Conservation (phyloP, 192 early-diverging fungal genomes). For the Polychytrium aggregatum region DNA sequence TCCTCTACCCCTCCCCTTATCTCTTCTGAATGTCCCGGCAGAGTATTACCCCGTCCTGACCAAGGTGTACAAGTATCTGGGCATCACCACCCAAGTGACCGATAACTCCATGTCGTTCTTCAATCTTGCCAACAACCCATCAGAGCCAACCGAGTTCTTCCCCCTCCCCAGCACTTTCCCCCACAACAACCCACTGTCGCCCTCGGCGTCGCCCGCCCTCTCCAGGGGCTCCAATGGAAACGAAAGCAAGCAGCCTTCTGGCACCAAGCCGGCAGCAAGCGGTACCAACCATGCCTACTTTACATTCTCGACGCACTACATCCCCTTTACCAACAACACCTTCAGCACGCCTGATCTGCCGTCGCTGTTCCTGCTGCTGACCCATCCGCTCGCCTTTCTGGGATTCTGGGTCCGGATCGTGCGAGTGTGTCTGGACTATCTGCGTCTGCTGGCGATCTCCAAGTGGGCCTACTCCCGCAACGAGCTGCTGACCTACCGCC, state of each 20-base stretch:
- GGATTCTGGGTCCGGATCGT: neutral
- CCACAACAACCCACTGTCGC: slow-evolving; percentile 16
- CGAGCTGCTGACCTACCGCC: too few relatives aligned
- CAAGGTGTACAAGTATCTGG: slow-evolving; percentile 21
- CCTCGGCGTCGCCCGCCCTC: neutral
- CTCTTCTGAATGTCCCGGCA: neutral
- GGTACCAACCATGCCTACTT: too few relatives aligned
- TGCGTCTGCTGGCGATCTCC: slow-evolving; percentile 14
- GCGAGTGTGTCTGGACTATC: slow-evolving; percentile 14
- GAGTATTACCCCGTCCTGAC: slow-evolving; percentile 31
- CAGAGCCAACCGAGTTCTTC: slow-evolving; percentile 4
- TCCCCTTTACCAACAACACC: slow-evolving; percentile 15
- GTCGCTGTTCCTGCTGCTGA: neutral
- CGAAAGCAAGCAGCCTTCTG: neutral
- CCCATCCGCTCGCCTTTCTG: neutral
- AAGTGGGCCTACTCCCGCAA: slow-evolving; percentile 8
- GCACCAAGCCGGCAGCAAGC: too few relatives aligned
- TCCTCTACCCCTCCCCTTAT: neutral
- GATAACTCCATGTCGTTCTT: slow-evolving; percentile 34
- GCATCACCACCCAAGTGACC: slow-evolving; percentile 12
- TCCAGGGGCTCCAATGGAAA: neutral
- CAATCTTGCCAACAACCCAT: neutral
- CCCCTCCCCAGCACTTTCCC: slow-evolving; percentile 5
- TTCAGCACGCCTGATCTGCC: slow-evolving; percentile 26
- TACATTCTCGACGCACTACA: slow-evolving; percentile 23